phyloP scores from a whole-genome alignment of 225 moss, liverwort and hornwort species.

The Antitrichia curtipendula region DNA sequence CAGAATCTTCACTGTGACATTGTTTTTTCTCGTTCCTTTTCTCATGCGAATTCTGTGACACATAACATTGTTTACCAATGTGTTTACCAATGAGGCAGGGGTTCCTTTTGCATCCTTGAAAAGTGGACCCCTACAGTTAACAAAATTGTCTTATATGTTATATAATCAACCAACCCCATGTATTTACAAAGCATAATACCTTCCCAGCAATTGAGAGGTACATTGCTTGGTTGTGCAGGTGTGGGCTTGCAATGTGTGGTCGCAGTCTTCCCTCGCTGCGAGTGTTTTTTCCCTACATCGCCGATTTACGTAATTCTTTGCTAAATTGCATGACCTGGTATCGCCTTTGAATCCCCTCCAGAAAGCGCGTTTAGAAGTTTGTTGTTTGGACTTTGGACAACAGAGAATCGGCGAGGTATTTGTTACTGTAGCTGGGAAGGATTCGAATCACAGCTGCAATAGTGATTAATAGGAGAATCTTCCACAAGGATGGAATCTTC shows the following conservation, averaged over 20 bases:
- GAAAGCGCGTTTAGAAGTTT: background rate
- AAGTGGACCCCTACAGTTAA: background rate
- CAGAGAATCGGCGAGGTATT: background rate
- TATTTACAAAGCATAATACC: background rate
- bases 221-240: background rate
- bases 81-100: too few relatives aligned
- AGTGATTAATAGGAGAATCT: background rate
- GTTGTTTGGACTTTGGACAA: background rate
- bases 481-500: background rate
- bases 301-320: background rate
- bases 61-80: background rate
- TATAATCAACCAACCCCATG: too few relatives aligned
- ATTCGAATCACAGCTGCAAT: background rate
- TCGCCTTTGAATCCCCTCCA: background rate
- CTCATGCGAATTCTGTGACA: background rate
- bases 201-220: background rate
- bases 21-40: background rate
- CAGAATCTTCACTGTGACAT: background rate
- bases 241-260: background rate
- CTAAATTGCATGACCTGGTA: background rate
- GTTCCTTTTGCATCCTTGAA: background rate
- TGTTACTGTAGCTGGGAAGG: background rate
- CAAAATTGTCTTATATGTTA: background rate
- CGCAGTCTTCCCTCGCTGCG: background rate
- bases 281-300: background rate